Base-by-base conservation (phyloP, 2,329 filamentous ascomycete species). In the Aspergillus floridensis region DNA sequence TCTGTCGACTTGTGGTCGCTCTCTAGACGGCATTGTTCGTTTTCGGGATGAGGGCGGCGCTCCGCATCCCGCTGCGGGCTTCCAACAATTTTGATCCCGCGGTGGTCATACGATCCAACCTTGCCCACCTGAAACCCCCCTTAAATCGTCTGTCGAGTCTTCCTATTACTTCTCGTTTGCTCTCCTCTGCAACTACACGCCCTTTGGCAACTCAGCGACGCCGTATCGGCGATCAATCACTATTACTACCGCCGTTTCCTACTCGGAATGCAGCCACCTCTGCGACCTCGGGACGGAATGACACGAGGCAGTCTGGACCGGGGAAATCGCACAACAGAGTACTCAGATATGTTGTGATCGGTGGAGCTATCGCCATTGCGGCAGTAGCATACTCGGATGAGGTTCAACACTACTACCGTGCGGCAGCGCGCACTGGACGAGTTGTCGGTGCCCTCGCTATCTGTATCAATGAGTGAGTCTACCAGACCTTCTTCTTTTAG, bases 401-500 rank as follows among this genome's bases (percentile, higher is more conserved):
- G 65, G 86, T 92, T 65, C 90, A 88, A 74, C 87, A 91, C 78
- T 83, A 84, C 35, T 93, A 91, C 72, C 85, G 88, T 55, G 90
- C 91, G 11, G 85, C 85, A 2, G 88, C 92, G 77, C 84, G 93
- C 65, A 89, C 90, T 35, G 89, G 90, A 8, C 85, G 93, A 63
- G 93, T 98, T 22, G 87, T 88, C 11, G 81, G 84, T 26, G 86
- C 90, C 29, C 76, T 98, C 67, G 86, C 85, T 14, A 80, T 96
- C 59, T 93, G 90, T 77, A 95, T 98, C 65, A 93, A 93, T 71
- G 93, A 96, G 92, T 96, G 81, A 69, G 82, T 79, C 29, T 53
- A 62, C 5, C 38, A n/a, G n/a, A 53, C 32, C 8, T 61, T 41
- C 8, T 14, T 38, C 19, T 29, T 46, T 19, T 6, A 5, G 11